Percentiles rank a stretch among this genome's conserved stretches.
Conservation (phyloP, 2,329 filamentous ascomycete species). For the Blastomyces parvus region DNA sequence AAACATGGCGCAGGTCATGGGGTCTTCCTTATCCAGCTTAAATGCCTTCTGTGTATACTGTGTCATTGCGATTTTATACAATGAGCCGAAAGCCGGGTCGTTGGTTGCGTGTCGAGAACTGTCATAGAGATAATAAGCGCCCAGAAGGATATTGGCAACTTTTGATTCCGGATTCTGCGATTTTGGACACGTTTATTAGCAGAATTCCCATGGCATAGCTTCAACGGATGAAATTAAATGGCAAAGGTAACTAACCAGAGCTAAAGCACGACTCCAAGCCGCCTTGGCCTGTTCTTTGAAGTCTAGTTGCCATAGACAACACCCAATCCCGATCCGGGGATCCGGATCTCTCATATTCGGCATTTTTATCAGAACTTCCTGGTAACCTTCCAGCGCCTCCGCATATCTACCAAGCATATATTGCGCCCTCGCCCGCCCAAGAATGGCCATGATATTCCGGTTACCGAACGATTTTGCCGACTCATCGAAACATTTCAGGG, state of each 20-base stretch:
- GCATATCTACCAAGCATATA: slow-evolving; percentile 80
- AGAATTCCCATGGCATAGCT: not conserved
- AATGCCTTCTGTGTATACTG: slow-evolving; percentile 90
- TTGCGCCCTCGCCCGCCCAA: slow-evolving; percentile 78
- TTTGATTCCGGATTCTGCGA: slow-evolving; percentile 64
- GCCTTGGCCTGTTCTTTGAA: slow-evolving; percentile 85
- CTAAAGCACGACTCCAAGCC: slow-evolving; percentile 81
- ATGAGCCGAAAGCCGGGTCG: slow-evolving; percentile 69
- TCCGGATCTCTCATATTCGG: slow-evolving; percentile 86
- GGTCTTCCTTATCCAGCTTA: slow-evolving; percentile 84
- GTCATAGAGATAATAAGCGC: slow-evolving; percentile 78
- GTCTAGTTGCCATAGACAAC: slow-evolving; percentile 93
- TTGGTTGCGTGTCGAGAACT: slow-evolving; percentile 74
- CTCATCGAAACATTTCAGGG: slow-evolving; percentile 90
- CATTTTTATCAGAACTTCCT: slow-evolving; percentile 75
- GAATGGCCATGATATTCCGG: slow-evolving; percentile 81
- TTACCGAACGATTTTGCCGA: slow-evolving; percentile 74
- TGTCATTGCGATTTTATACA: slow-evolving; percentile 91
- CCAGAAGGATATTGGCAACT: slow-evolving; percentile 80
- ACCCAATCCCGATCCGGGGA: slow-evolving; percentile 89
- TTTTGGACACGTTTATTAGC: slow-evolving; percentile 11
- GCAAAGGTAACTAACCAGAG: slow-evolving; percentile 50
- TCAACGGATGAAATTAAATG: not conserved
- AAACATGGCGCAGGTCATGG: slow-evolving; percentile 83
- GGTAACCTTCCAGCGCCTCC: slow-evolving; percentile 75